A percentile compares a stretch with the other conserved stretches of the same genome.
phyloP scores from a whole-genome alignment of 345 rosid genomes.

The Syzygium oleosum region DNA sequence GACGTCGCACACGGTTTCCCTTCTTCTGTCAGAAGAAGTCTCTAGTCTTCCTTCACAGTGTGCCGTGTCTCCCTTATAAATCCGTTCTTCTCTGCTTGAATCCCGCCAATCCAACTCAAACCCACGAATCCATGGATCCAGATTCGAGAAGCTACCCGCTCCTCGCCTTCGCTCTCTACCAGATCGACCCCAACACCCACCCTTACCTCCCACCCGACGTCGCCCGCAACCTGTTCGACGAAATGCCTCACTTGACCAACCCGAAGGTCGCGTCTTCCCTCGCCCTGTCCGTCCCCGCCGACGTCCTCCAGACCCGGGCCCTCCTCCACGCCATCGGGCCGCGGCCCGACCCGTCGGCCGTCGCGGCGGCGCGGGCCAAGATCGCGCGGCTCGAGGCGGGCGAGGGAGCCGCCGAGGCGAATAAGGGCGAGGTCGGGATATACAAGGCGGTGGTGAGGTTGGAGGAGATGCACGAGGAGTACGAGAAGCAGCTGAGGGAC shows the following conservation, averaged over 20 bases:
- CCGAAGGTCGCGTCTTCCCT: slow-evolving; percentile 38
- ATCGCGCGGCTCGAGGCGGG: slow-evolving; percentile 37
- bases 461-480: slow-evolving; percentile 57
- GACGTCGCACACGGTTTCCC: background rate
- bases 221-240: slow-evolving; percentile 19
- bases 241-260: slow-evolving; percentile 38
- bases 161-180: slow-evolving; percentile 50
- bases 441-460: slow-evolving; percentile 47
- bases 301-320: slow-evolving; percentile 39
- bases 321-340: slow-evolving; percentile 64
- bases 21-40: background rate
- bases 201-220: slow-evolving; percentile 29
- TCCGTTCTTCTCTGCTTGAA: background rate
- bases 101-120: background rate
- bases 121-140: slow-evolving; percentile 32
- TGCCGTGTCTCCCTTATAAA: background rate
- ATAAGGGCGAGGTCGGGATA: slow-evolving; percentile 25
- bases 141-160: slow-evolving; percentile 45
- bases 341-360: slow-evolving; percentile 60
- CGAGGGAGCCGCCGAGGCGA: slow-evolving; percentile 26
- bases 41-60: background rate
- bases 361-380: slow-evolving; percentile 53
- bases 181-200: slow-evolving; percentile 21
- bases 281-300: slow-evolving; percentile 38
- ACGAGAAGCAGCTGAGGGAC: slow-evolving; percentile 50